Conservation (phyloP, 106 monocot genomes). For the Allium cepa region DNA sequence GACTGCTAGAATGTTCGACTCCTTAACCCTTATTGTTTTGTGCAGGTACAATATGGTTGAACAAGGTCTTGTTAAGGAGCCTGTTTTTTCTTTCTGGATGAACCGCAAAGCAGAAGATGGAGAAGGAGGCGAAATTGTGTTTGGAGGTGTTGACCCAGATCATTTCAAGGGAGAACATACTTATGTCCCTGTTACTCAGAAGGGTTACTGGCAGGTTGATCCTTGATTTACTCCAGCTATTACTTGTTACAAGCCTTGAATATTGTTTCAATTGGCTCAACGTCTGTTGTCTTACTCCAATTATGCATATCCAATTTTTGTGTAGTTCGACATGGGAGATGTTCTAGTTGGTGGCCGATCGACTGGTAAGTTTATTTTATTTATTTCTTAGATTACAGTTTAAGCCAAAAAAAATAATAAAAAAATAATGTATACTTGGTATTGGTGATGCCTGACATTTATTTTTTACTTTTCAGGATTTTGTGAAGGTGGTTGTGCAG, state of each 20-base stretch:
- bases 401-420: background rate
- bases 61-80: slow-evolving; percentile 71
- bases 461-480: slow-evolving; percentile 10
- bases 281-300: too few relatives aligned
- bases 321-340: slow-evolving; percentile 92
- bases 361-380: slow-evolving; percentile 29
- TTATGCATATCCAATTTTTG: background rate
- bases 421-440: background rate
- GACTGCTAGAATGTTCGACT: background rate
- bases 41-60: slow-evolving; percentile 79
- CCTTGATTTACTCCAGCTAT: background rate
- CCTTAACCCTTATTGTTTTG: background rate
- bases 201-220: slow-evolving; percentile 95
- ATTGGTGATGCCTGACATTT: background rate
- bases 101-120: slow-evolving; percentile 66
- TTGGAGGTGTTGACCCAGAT: slow-evolving; percentile 82
- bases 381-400: background rate
- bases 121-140: slow-evolving; percentile 90
- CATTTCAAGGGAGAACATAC: slow-evolving; percentile 83
- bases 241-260: background rate
- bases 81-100: slow-evolving; percentile 98
- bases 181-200: slow-evolving; percentile 86
- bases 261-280: background rate
- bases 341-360: slow-evolving; percentile 45
- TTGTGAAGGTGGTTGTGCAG: slow-evolving; percentile 12